Evolutionary conservation across 2,329 filamentous ascomycete genomes (phyloP), one percentile per base, ranked within the genome.

Genomic region (Aspergillus brasiliensis): DNA sequence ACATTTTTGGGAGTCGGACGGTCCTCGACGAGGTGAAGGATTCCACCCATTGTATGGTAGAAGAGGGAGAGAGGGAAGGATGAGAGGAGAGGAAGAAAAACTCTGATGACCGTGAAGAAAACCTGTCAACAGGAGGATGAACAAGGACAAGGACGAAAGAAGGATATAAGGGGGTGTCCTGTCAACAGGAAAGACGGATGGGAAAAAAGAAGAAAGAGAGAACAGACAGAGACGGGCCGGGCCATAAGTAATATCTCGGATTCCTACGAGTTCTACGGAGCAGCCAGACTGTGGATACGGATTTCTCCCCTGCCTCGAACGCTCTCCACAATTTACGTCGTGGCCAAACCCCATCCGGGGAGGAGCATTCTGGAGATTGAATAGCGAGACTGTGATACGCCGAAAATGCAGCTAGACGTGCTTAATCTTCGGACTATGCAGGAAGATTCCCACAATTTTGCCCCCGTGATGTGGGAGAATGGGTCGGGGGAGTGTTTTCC

Each of bases 1-100:
- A 86, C 83, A 56, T 76, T 77, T 68, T 79, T 80, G 21, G 83
- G 83, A 61, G 83, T 86, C 34, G 83, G 83, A 66, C 83, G 69
- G 61, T 79, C 77, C 66, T 79, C 76, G 48, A 75, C 69, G 44
- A 78, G 66, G 37, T 67, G 66, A 44, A 79, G 71, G 58, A 78
- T 40, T 37, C 51, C 67, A 47, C 70, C 70, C 71, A 73, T 73
- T 55, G 60, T 64, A 61, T 48, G 38, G 40, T 52, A 52, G 13
- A 40, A 19, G 31, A 27, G 28, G 63, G 59, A 51, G 54, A 56
- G 23, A 40, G 40, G 46, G 40, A 28, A 46, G 17, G 42, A 46
- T 21, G 34, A 49, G 56, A 57, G 55, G 51, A 52, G 58, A 46
- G 15, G n/a, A n/a, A 40, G 52, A 21, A 47, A 23, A 60, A 60